These are phyloP conservation scores for Zoysia pacifica DNA, from an alignment of 176 grass and related monocot genomes.

Conservation along the genomic window DNA sequence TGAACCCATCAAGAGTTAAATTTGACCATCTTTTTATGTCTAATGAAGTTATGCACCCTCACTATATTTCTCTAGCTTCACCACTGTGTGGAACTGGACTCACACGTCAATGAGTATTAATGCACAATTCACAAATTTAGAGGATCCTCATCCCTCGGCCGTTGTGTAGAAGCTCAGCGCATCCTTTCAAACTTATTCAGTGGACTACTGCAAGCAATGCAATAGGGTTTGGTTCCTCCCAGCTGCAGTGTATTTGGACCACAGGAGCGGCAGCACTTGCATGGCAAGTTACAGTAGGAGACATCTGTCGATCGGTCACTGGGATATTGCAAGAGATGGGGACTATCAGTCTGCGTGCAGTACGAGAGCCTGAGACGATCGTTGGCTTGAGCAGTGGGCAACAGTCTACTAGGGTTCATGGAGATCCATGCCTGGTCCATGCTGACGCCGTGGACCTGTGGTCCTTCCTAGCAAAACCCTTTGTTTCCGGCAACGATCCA, in stretches of 20 bases:
- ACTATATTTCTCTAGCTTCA: too few species aligned
- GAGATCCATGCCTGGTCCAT: constrained; percentile 11
- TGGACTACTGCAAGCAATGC: background rate
- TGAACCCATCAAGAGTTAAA: too few species aligned
- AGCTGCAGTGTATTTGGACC: background rate
- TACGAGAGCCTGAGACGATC: background rate
- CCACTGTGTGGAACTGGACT: too few species aligned
- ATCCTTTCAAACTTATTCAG: background rate
- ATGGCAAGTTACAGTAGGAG: background rate
- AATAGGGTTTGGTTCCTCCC: too few species aligned
- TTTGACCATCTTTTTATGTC: too few species aligned
- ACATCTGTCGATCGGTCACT: background rate
- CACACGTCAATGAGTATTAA: too few species aligned
- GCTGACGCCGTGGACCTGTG: background rate
- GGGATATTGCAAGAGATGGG: background rate
- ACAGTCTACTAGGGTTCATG: background rate
- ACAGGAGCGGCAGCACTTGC: background rate
- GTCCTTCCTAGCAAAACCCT: background rate
- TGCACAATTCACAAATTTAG: too few species aligned
- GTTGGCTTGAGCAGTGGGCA: background rate
- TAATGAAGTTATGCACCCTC: too few species aligned
- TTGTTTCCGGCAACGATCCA: constrained; percentile 6
- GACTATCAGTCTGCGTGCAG: background rate
- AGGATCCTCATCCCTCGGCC: too few species aligned
- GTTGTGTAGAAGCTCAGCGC: too few species aligned